A percentile compares a stretch with the other conserved stretches of the same genome.
These are phyloP conservation scores for Ophiostoma piceae DNA, from an alignment of 2,329 filamentous ascomycete species.

Conservation along the genomic window DNA sequence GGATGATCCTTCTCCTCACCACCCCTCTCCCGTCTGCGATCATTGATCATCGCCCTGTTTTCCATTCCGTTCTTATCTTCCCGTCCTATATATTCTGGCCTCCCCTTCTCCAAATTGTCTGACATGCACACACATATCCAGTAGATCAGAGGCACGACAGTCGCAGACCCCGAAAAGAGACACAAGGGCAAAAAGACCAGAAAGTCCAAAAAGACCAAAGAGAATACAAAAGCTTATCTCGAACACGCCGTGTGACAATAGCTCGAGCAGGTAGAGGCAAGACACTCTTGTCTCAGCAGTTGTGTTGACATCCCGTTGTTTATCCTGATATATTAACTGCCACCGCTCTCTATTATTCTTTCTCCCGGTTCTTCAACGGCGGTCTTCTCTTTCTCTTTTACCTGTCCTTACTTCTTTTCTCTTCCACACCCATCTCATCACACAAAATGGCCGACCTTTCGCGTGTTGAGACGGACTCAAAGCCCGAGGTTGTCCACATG, in stretches of 20 bases:
- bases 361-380: not conserved
- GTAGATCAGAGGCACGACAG: conserved; percentile 12
- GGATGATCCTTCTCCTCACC: conserved; percentile 8
- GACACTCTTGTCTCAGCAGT: not conserved
- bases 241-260: not conserved
- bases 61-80: not conserved
- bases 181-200: no score
- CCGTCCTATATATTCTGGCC: conserved; percentile 13
- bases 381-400: not conserved
- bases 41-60: not conserved
- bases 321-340: not conserved
- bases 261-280: not conserved
- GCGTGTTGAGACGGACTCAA: conserved; percentile 12
- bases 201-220: not conserved
- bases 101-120: conserved; percentile 7
- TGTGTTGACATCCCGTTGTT: not conserved
- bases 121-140: not conserved
- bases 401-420: not conserved
- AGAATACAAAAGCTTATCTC: conserved; percentile 9
- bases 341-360: not conserved
- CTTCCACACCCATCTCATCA: not conserved
- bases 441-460: conserved; percentile 2
- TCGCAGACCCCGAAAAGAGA: not conserved
- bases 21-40: conserved; percentile 1
- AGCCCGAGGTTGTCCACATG: conserved; percentile 15